Conservation (phyloP, 2,329 filamentous ascomycete species). For the Dactylellina leptospora region DNA sequence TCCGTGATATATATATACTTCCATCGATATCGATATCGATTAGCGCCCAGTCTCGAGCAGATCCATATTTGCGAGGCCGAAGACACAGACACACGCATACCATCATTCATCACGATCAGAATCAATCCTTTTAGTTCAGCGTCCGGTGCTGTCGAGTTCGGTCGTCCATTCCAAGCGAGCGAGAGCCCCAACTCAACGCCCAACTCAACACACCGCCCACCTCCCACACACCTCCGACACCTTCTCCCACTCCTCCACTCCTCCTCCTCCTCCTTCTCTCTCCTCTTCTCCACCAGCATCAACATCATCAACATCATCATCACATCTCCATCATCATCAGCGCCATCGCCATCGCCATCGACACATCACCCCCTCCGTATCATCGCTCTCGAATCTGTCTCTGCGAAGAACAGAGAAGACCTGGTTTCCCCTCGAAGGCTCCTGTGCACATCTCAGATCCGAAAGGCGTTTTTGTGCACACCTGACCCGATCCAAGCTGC, state of each 20-base stretch:
- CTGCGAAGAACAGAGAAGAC: neutral
- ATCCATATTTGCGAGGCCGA: conserved; percentile 20
- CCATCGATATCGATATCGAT: conserved; percentile 5
- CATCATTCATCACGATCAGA: conserved; percentile 11
- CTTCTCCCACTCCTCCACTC: conserved; percentile 59
- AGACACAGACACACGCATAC: conserved; percentile 30
- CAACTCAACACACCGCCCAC: neutral
- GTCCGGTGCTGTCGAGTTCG: no score
- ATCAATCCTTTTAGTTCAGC: no score
- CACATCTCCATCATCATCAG: conserved; percentile 57
- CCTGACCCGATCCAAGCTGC: neutral
- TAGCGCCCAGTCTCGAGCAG: conserved; percentile 38
- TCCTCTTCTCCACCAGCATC: conserved; percentile 29
- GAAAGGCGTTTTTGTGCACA: conserved; percentile 5
- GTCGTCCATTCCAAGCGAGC: no score
- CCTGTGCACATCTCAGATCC: neutral
- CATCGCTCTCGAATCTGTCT: neutral
- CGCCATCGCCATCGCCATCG: conserved; percentile 53
- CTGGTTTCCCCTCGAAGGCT: neutral
- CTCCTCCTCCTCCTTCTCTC: conserved; percentile 45
- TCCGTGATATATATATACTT: neutral
- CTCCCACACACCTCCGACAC: conserved; percentile 55
- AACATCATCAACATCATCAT: conserved; percentile 30
- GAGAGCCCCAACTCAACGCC: no score
- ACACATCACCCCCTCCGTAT: neutral